Evolutionary conservation across 2,329 filamentous ascomycete genomes (phyloP).

Genomic region (Helicocarpus griseus): DNA sequence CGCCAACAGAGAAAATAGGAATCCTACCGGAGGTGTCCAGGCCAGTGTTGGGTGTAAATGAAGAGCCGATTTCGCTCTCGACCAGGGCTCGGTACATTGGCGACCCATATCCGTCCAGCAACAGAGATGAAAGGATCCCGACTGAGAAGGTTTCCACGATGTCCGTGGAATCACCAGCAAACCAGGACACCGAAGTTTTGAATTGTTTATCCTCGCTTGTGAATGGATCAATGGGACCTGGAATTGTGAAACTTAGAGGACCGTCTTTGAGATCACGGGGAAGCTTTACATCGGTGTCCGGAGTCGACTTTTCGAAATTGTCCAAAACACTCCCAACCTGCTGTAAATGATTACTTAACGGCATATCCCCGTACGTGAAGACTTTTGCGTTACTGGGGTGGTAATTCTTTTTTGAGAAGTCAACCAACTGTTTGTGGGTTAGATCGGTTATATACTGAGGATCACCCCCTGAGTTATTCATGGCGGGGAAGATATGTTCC

Average conservation of each 20-base stretch:
- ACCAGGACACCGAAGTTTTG: constrained; percentile 91
- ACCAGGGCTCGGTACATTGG: constrained; percentile 83
- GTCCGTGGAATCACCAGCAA: constrained; percentile 72
- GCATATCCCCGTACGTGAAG: constrained; percentile 91
- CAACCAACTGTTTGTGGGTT: constrained; percentile 78
- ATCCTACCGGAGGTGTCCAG: constrained; percentile 70
- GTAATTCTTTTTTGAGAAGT: constrained; percentile 87
- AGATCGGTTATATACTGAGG: constrained; percentile 93
- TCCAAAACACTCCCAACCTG: constrained; percentile 68
- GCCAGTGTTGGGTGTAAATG: constrained; percentile 90
- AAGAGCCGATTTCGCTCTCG: constrained; percentile 79
- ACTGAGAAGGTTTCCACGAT: constrained; percentile 82
- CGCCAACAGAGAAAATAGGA: constrained; percentile 79
- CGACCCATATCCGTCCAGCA: constrained; percentile 92
- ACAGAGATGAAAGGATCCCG: constrained; percentile 67
- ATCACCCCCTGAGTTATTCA: constrained; percentile 95
- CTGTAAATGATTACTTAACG: constrained; percentile 66
- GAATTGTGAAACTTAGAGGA: constrained; percentile 58
- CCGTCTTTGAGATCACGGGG: constrained; percentile 63
- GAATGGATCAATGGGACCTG: constrained; percentile 77
- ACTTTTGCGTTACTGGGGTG: constrained; percentile 96
- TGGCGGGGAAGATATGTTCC: constrained; percentile 83
- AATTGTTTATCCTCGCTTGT: constrained; percentile 77
- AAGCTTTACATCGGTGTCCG: constrained; percentile 63
- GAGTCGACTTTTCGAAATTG: constrained; percentile 59